Evolutionary conservation across 352 stramenopile species (phyloP).

Genomic region (Thalassiosira mediterranea): DNA sequence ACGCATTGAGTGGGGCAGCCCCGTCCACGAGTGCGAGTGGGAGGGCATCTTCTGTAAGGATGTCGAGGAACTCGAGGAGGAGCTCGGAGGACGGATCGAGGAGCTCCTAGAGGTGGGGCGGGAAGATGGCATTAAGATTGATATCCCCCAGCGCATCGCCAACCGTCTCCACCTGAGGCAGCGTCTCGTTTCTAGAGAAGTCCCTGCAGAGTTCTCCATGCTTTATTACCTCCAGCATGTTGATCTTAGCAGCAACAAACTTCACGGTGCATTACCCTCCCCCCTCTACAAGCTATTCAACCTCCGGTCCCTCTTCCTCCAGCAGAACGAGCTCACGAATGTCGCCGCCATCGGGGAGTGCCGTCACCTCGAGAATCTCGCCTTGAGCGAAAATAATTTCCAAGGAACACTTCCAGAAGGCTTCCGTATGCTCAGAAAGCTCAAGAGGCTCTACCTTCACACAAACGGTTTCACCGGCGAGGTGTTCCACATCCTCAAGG

Average conservation of each 20-base stretch:
- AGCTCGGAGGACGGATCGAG: conserved; percentile 38
- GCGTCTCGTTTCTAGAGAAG: conserved; percentile 38
- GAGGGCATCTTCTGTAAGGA: conserved; percentile 49
- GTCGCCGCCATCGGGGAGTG: conserved; percentile 39
- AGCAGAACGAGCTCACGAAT: conserved; percentile 52
- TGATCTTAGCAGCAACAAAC: conserved; percentile 68
- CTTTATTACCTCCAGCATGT: conserved; percentile 64
- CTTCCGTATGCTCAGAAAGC: conserved; percentile 42
- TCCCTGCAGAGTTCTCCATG: conserved; percentile 41
- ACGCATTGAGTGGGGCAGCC: conserved; percentile 43
- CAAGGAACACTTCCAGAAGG: conserved; percentile 26
- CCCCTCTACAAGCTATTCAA: conserved; percentile 51
- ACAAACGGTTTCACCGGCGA: conserved; percentile 49
- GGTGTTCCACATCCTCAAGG: conserved; percentile 45
- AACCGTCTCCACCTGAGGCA: conserved; percentile 41
- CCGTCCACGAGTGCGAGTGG: conserved; percentile 56
- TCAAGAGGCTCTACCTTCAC: conserved; percentile 63
- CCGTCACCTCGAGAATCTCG: conserved; percentile 40
- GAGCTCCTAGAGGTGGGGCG: conserved; percentile 38
- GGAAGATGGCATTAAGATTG: conserved; percentile 55
- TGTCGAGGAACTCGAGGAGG: conserved; percentile 28
- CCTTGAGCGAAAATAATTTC: conserved; percentile 43
- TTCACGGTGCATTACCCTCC: conserved; percentile 47
- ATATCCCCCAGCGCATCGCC: conserved; percentile 36
- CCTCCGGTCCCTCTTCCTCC: conserved; percentile 39